Evolutionary conservation across 169 alveolate species (phyloP).

Genomic region (Plasmodium blacklocki): DNA sequence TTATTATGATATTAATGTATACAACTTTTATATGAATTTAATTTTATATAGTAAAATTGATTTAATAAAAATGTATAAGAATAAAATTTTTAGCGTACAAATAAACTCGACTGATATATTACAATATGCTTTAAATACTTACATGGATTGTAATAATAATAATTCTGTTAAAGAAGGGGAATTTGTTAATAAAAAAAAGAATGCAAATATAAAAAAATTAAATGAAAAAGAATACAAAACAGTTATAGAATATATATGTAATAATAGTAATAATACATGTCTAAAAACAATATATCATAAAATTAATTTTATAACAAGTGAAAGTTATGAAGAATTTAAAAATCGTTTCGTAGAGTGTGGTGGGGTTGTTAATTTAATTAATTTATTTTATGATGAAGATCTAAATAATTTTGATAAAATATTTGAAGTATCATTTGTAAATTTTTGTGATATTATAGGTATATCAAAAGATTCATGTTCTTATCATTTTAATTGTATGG

Average conservation of each 20-base stretch:
- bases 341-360: constrained; percentile 62
- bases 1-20: constrained; percentile 40
- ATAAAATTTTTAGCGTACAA: constrained; percentile 47
- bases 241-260: constrained; percentile 69
- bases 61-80: constrained; percentile 24
- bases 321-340: constrained; percentile 53
- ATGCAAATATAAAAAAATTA: background rate
- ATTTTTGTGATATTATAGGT: constrained; percentile 70
- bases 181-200: background rate
- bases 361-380: constrained; percentile 65
- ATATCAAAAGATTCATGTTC: constrained; percentile 57
- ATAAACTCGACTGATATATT: constrained; percentile 19
- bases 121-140: constrained; percentile 37
- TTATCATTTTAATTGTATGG: constrained; percentile 62
- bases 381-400: constrained; percentile 70
- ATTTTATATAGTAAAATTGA: constrained; percentile 47
- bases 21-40: constrained; percentile 45
- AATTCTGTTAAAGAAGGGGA: background rate
- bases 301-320: constrained; percentile 37
- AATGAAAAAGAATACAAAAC: constrained; percentile 27
- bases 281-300: constrained; percentile 54
- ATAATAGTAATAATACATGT: constrained; percentile 23
- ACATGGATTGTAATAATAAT: constrained; percentile 8
- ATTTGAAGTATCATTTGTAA: constrained; percentile 70
- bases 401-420: constrained; percentile 66